A percentile compares a stretch with the other conserved stretches of the same genome.
Evolutionary conservation across 2,329 filamentous ascomycete genomes (phyloP).

Genomic region (Fusarium mexicanum): DNA sequence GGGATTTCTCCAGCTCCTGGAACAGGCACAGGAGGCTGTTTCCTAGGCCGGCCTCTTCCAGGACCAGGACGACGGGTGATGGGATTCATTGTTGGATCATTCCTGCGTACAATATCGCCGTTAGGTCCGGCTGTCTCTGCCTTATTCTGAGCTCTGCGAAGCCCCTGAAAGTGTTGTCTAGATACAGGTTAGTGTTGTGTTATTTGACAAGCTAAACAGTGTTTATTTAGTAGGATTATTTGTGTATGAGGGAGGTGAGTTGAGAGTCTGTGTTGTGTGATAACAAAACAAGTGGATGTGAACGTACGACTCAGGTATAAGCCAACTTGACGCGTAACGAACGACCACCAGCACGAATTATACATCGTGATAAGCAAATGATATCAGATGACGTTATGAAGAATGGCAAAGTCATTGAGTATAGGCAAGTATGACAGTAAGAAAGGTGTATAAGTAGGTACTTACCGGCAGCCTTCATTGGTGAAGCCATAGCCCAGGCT

Average conservation of each 20-base stretch:
- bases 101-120: conserved; percentile 50
- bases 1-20: conserved; percentile 16
- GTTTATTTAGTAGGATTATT: neutral
- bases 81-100: conserved; percentile 65
- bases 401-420: neutral
- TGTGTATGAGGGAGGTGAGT: neutral
- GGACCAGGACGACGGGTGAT: conserved; percentile 70
- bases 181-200: conserved; percentile 21
- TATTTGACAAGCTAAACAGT: neutral
- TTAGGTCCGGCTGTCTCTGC: conserved; percentile 52
- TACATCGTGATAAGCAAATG: conserved; percentile 2
- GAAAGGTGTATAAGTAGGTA: conserved; percentile 32
- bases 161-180: conserved; percentile 70
- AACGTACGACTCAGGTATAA: conserved; percentile 9
- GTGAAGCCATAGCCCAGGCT: conserved; percentile 69
- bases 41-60: conserved; percentile 64
- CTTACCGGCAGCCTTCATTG: conserved; percentile 71
- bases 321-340: conserved; percentile 16
- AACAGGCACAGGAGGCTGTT: conserved; percentile 48
- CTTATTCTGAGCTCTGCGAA: conserved; percentile 65
- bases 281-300: neutral
- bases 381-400: neutral
- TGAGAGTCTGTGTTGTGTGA: neutral
- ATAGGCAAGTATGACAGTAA: conserved; percentile 5
- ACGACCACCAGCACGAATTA: conserved; percentile 1